Base-by-base conservation (phyloP, 179 eudicot genomes). In the Amaranthus tricolor region DNA sequence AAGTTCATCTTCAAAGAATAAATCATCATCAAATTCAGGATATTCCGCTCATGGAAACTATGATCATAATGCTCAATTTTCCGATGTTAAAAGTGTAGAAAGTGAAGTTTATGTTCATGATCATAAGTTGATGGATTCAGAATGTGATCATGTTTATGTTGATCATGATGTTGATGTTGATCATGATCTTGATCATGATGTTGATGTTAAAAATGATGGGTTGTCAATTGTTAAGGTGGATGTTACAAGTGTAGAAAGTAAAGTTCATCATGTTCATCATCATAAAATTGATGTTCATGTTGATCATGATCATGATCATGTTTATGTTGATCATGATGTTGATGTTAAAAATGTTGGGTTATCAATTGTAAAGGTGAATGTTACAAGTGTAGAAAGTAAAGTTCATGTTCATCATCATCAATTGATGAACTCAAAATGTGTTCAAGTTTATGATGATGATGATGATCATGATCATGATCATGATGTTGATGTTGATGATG, bases 1-100 rank as follows among this genome's bases (percentile, higher is more conserved):
- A 64, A 69, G 81, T 6, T 67, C 76, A 14, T 74, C 72, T 10
- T 15, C 43, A 21, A 45, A n/a, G 9, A 7, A 10, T 5, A 51
- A 60, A 5, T 40, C 31, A 16, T 11, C 74, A 21, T 55, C 49
- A 6, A 52, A 19, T 69, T 43, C 3, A 31, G 40, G 40, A 2
- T 31, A 31, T 31, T 31, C 40, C 40, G 40, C 40, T 31, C 40
- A 31, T 31, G 12, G 20, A 7, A 43, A 43, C 51, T 57, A 14
- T 70, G 62, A 31, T 70, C 20, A 70, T 3, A 4, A 31, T 31
- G 3, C 40, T 31, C 40, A 31, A 2, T 31, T 31, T 31, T 31
- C 2, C 3, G 40, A 2, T 31, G 40, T 3, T 31, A 31, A 4
- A 31, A 31, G 40, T 31, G 40, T 31, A 31, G 40, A 31, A 31